These are phyloP conservation scores for Cystobasidium tubakii DNA, from an alignment of 768 basidiomycete species.

Conservation along the genomic window DNA sequence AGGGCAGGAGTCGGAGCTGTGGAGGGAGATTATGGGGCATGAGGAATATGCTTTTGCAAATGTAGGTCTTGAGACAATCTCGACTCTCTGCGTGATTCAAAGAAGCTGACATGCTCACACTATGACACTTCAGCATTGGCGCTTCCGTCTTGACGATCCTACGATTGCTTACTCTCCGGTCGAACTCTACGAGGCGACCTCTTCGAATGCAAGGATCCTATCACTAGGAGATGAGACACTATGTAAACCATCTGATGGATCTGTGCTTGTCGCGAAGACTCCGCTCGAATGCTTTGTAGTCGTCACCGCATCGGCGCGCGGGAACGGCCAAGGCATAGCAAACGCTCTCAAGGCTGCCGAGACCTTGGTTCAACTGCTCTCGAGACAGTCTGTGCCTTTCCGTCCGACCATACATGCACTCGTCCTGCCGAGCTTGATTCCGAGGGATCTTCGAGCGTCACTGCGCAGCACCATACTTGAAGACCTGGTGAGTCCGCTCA, in stretches of 20 bases:
- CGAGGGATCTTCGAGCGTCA: background rate
- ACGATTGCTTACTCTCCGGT: background rate
- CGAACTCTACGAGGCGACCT: background rate
- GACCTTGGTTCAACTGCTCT: background rate
- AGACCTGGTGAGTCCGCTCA: background rate
- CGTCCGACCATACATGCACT: background rate
- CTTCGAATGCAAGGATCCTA: background rate
- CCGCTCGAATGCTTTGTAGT: background rate
- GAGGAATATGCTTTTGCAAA: slow-evolving; percentile 25
- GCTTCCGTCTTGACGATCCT: slow-evolving; percentile 3
- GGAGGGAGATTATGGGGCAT: slow-evolving; percentile 16
- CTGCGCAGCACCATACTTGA: slow-evolving; percentile 5
- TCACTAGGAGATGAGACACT: background rate
- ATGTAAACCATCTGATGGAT: background rate
- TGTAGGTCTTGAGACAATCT: no score
- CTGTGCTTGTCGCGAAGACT: background rate
- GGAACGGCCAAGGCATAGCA: background rate
- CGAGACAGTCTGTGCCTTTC: background rate
- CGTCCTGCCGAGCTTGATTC: slow-evolving; percentile 4
- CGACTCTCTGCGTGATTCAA: no score
- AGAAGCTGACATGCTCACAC: no score
- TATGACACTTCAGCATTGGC: slow-evolving; percentile 16
- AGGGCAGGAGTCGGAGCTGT: background rate
- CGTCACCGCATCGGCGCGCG: background rate
- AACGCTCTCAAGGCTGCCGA: slow-evolving; percentile 8